A percentile compares a stretch with the other conserved stretches of the same genome.
Conservation (phyloP, 768 basidiomycete genomes). For the Trametes cubensis region DNA sequence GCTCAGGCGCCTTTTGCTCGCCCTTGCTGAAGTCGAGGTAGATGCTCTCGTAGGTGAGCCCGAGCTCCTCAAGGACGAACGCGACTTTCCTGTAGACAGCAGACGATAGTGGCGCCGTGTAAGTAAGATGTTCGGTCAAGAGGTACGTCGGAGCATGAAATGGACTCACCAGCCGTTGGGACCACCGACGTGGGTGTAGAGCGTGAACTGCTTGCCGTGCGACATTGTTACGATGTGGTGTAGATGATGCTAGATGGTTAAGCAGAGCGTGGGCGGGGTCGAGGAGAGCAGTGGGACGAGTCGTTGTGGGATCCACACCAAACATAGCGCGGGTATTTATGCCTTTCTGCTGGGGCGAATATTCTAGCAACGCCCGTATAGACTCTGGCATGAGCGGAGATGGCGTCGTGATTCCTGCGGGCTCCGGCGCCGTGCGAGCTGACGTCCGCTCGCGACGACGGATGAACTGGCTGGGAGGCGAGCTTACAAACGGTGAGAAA, state of each 20-base stretch:
- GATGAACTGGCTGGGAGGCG: not conserved
- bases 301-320: not conserved
- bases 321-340: constrained; percentile 14
- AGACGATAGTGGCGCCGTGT: not conserved
- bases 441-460: not conserved
- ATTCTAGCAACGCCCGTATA: not conserved
- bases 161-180: constrained; percentile 31
- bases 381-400: too few species aligned
- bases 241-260: not conserved
- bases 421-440: not conserved
- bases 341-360: not conserved
- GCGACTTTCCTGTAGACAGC: constrained; percentile 29
- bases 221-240: constrained; percentile 25
- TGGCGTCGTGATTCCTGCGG: not conserved
- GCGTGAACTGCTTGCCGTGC: constrained; percentile 36
- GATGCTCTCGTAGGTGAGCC: constrained; percentile 32
- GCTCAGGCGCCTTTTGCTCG: constrained; percentile 32
- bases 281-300: not conserved
- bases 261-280: not conserved
- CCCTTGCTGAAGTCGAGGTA: constrained; percentile 32
- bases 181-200: constrained; percentile 30
- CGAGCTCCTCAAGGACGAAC: constrained; percentile 32
- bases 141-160: not conserved
- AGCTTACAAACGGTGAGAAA: constrained; percentile 9
- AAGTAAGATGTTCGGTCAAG: too few species aligned